Evolutionary conservation across 495 filamentous ascomycete genomes (phyloP), one percentile per base, ranked within the genome.

Genomic region (Aspergillus heteromorphus): DNA sequence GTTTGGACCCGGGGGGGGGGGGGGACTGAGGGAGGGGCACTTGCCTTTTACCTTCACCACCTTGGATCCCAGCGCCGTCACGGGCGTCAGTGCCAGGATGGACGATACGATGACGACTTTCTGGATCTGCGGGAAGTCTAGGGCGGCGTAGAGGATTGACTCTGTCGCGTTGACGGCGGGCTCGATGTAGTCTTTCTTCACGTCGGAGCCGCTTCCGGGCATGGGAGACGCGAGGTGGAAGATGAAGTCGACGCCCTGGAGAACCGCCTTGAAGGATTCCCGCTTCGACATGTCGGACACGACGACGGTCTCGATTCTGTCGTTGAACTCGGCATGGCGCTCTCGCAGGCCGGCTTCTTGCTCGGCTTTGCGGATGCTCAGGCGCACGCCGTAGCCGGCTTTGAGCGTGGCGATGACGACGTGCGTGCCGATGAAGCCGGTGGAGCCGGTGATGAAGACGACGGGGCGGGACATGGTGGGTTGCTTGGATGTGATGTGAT

Each of bases 211-310:
- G 29, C 45, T 45, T 0, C 38, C 40, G 19, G 60, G 27, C 49
- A 73, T 45, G 1, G 80, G 79, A 38, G 77, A 78, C 1, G 81
- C 79, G 25, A 78, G 59, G 57, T 84, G 80, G 53, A 83, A 72
- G 51, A 81, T 67, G 53, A 73, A 73, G 20, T 67, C 73, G 0
- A 73, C 75, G 30, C 65, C 77, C 34, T 75, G 63, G 20, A 79
- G 67, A 9, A 73, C 76, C 18, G 70, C 49, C 49, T 78, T 69
- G 57, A 75, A 82, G 11, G 75, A 75, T 7, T 67, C 69, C 0
- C 68, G 55, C 1, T 58, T 62, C 1, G 70, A 51, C 40, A 82
- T 71, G 55, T 82, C 77, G 27, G 79, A 73, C 1, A 84, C 69
- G 17, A 77, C 59, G 31, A 61, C 49, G 48, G 78, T 77, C 17